Base-by-base conservation (phyloP, 768 basidiomycete genomes). In the Rhizopogon sp. region DNA sequence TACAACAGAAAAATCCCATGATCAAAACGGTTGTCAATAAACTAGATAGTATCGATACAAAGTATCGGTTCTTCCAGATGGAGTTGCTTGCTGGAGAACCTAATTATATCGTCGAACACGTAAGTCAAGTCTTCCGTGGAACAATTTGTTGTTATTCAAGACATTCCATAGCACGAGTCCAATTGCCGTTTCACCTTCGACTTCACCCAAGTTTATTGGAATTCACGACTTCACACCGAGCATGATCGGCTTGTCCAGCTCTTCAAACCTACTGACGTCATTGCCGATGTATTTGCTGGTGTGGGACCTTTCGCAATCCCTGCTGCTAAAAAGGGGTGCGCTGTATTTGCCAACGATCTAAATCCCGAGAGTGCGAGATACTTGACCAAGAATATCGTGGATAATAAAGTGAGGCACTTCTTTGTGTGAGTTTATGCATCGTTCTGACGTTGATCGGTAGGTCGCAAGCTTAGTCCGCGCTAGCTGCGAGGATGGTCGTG, bases 171-270 rank as follows among this genome's bases (percentile, higher is more conserved):
- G 94, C 79, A 79, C 58, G 96, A 99, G 75, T 82, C 87, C 7
- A 80, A 84, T 61, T 98, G 94, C 68, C 76, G 75, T 33, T 98
- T 98, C 71, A 86, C 80, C 1, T 98, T 99, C 63, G 94, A 99
- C 68, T 99, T 98, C 66, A 85, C 88, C 6, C 78, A 85, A 65
- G 97, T 98, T 11, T 99, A 99, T 71, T 99, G 95, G 95, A 99
- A 99, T 74, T 96, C 95, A 14, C 85, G 97, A 39, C 74, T 99
- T 37, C 89, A 93, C 55, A 84, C 85, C 4, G 97, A 99, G 66
- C 97, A 99, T 65, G 83, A 85, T 28, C 86, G 95, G 3, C 76
- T 99, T 14, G 89, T 98, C 41, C 67, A 79, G 16, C 60, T 77
- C 37, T 95, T 98, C 71, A 67, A 78, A 28, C 81, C 85, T 0